These are phyloP conservation scores for Nothomitra cinnamomea DNA, from an alignment of 2,329 filamentous ascomycete genomes.

Conservation along the genomic window DNA sequence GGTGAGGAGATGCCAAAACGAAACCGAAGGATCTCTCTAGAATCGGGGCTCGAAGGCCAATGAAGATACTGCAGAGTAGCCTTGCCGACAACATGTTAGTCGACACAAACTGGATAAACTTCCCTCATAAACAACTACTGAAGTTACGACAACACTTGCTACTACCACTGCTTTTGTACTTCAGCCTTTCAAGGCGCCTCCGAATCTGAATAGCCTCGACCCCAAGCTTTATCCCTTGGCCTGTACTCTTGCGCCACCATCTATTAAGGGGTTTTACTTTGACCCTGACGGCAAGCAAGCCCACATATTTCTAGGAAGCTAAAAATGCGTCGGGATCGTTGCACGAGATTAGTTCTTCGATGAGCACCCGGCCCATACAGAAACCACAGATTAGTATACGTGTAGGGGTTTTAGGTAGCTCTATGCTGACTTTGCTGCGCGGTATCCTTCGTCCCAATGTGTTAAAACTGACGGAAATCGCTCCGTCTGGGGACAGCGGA, in stretches of 20 bases:
- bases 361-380: no score
- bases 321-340: constrained; percentile 37
- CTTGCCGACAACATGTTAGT: no score
- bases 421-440: constrained; percentile 19
- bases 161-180: constrained; percentile 73
- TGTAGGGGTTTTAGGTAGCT: background rate
- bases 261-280: constrained; percentile 62
- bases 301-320: constrained; percentile 45
- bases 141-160: constrained; percentile 81
- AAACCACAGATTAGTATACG: background rate
- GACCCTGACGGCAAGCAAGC: constrained; percentile 44
- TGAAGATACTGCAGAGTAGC: no score
- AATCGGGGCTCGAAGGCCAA: no score
- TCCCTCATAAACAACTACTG: no score
- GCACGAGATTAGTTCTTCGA: constrained; percentile 32
- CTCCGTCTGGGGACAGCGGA: no score
- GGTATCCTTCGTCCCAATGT: no score
- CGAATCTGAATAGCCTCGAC: constrained; percentile 55
- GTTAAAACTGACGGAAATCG: no score
- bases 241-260: constrained; percentile 60
- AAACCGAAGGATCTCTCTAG: no score
- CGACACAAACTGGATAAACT: no score
- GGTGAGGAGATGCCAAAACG: no score
- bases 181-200: constrained; percentile 59
- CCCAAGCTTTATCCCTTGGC: constrained; percentile 83